Conservation (phyloP, 345 rosid genomes). For the Lenwebbia sp. region DNA sequence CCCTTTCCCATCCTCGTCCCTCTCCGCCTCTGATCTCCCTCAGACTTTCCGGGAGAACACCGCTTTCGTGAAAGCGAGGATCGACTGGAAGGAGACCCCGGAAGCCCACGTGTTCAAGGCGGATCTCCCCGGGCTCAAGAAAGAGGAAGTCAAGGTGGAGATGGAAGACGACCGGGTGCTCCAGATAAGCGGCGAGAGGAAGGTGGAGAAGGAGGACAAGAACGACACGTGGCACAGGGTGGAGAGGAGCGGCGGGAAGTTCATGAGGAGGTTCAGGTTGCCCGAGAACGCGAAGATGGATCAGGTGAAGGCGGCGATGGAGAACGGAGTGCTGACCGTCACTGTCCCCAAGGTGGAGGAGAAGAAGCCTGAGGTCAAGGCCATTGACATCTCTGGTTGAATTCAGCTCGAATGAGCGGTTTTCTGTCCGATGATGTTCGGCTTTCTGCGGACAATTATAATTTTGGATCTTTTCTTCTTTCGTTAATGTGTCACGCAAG, state of each 20-base stretch:
- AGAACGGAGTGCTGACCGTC: constrained; percentile 12
- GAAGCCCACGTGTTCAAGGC: constrained; percentile 13
- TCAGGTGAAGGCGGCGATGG: constrained; percentile 12
- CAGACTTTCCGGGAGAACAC: neutral
- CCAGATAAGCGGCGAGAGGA: constrained; percentile 16
- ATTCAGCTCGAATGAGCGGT: neutral
- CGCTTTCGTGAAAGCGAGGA: neutral
- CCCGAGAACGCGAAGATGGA: constrained; percentile 9
- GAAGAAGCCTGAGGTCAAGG: constrained; percentile 9
- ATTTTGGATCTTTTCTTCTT: neutral
- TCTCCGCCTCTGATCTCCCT: neutral
- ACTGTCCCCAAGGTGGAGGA: constrained; percentile 8
- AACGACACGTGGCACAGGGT: constrained; percentile 15
- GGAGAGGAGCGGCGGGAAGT: constrained; percentile 14
- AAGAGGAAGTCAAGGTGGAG: constrained; percentile 17
- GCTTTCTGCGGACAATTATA: neutral
- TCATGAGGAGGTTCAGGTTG: constrained; percentile 12
- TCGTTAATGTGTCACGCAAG: neutral
- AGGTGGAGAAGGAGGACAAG: constrained; percentile 14
- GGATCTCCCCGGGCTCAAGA: constrained; percentile 17
- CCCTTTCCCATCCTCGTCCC: neutral
- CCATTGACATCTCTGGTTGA: constrained; percentile 11
- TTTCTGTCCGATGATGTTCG: neutral
- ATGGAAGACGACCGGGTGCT: constrained; percentile 15
- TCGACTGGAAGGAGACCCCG: constrained; percentile 18